Conservation (phyloP, 305 asterid genomes). For the Withania somnifera region DNA sequence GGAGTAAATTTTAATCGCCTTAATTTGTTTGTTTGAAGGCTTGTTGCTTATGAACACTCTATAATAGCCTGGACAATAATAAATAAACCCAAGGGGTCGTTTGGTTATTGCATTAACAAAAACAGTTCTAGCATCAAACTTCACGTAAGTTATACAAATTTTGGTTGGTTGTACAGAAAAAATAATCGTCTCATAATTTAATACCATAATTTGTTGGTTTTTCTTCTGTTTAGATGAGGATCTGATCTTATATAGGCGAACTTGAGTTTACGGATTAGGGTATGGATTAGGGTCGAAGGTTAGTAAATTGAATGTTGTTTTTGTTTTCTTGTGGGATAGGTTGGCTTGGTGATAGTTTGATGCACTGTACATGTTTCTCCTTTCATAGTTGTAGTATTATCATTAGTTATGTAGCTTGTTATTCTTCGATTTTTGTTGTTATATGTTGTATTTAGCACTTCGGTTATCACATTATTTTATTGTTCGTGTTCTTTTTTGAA, state of each 20-base stretch:
- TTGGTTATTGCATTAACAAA: neutral
- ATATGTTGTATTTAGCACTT: no score
- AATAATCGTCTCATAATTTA: neutral
- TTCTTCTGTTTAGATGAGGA: neutral
- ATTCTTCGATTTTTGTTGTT: no score
- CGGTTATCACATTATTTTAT: no score
- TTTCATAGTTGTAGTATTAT: no score
- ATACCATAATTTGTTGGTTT: neutral
- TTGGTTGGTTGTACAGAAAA: neutral
- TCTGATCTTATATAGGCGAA: neutral
- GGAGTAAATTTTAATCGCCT: neutral
- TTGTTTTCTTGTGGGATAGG: neutral
- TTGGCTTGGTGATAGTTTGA: neutral
- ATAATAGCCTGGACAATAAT: neutral
- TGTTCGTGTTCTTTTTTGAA: no score
- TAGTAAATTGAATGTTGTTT: neutral
- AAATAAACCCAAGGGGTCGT: neutral
- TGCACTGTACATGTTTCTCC: neutral
- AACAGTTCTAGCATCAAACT: neutral
- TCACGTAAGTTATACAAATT: neutral
- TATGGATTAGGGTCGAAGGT: neutral
- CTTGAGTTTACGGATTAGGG: no score
- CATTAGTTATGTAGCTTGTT: no score
- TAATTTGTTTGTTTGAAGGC: neutral
- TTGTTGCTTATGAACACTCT: neutral